Base-by-base conservation (phyloP, 202 grass and related monocot genomes). In the Digitaria exilis region DNA sequence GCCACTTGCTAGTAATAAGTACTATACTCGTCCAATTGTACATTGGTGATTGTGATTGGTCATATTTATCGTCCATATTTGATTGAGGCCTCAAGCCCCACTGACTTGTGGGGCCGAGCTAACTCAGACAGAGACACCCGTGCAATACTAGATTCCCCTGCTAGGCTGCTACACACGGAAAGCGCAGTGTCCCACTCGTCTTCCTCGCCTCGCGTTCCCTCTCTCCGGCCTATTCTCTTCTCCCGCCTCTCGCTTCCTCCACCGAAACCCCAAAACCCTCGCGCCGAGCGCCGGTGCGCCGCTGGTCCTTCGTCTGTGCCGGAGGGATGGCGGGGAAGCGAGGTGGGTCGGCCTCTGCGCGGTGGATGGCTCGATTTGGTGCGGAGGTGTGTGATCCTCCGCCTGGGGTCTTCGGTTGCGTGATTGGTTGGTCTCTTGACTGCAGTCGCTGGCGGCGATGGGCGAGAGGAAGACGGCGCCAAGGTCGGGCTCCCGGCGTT, bases 401-500 rank as follows among this genome's bases (percentile, higher is more conserved):
- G 28, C 37, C 11, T 43, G 12, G 4, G 11, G 4, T 12, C 18
- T 62, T 87, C 13, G 15, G 19, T 65, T 80, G 46, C 45, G 6
- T 72, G 31, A 52, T 62, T 54, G 30, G 18, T 75, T 31, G 26
- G 65, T 50, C 7, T 78, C 41, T 18, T 5, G 0, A 2, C 10
- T 60, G 73, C 77, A 86, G 77, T 21, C 25, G 44, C 28, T 14
- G 30, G 81, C n/a, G 60, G 39, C 16, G 75, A 61, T 10, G 19
- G 76, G 25, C 52, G 19, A 25, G 79, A 77, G 64, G 42, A 87
- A 52, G 63, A 71, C 64, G 18, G 72, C 54, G 17, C 79, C 55
- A 87, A 64, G 85, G 55, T 80, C 69, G 82, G 71, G 14, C 58
- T 85, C 32, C 77, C 77, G 56, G 67, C 89, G 84, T n/a, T 89